Conservation (phyloP, 1,284 basidiomycete genomes). For the Cutaneotrichosporon sp. region DNA sequence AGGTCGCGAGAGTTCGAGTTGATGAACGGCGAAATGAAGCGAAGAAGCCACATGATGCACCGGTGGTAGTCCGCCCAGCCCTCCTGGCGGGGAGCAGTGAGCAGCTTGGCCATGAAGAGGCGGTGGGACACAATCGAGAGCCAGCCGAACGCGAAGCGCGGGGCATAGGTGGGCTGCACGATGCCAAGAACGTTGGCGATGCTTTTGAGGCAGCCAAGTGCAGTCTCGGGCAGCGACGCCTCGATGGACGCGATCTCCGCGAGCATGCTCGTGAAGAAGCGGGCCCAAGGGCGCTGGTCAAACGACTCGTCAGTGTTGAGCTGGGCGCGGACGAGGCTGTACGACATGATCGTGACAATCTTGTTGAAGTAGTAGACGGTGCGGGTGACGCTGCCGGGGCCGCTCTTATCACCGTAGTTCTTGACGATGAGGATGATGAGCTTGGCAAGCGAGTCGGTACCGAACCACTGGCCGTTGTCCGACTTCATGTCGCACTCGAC, state of each 20-base stretch:
- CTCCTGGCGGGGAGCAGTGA: slow-evolving; percentile 52
- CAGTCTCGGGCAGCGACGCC: slow-evolving; percentile 73
- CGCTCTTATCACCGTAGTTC: slow-evolving; percentile 73
- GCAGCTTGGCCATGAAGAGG: slow-evolving; percentile 93
- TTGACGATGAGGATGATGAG: slow-evolving; percentile 98
- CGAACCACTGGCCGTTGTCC: slow-evolving; percentile 73
- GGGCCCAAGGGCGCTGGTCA: slow-evolving; percentile 97
- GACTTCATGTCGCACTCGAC: slow-evolving; percentile 87
- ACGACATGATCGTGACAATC: slow-evolving; percentile 93
- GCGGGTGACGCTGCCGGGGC: slow-evolving; percentile 72
- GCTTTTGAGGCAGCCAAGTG: slow-evolving; percentile 81
- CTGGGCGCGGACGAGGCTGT: slow-evolving; percentile 90
- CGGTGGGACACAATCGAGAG: slow-evolving; percentile 93
- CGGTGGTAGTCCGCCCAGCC: slow-evolving; percentile 97
- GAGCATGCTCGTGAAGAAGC: slow-evolving; percentile 95
- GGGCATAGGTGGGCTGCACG: slow-evolving; percentile 93
- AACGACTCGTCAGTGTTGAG: slow-evolving; percentile 87
- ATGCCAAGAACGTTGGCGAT: slow-evolving; percentile 94
- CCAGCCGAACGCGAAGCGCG: slow-evolving; percentile 98
- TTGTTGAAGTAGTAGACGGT: slow-evolving; percentile 98
- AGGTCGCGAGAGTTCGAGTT: slow-evolving; percentile 64
- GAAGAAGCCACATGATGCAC: slow-evolving; percentile 83
- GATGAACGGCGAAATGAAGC: slow-evolving; percentile 89
- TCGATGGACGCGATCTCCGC: slow-evolving; percentile 86
- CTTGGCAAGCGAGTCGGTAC: slow-evolving; percentile 90